A percentile compares a stretch with the other conserved stretches of the same genome.
Evolutionary conservation across 306 rosid genomes (phyloP).

Genomic region (Carpinus viminea): DNA sequence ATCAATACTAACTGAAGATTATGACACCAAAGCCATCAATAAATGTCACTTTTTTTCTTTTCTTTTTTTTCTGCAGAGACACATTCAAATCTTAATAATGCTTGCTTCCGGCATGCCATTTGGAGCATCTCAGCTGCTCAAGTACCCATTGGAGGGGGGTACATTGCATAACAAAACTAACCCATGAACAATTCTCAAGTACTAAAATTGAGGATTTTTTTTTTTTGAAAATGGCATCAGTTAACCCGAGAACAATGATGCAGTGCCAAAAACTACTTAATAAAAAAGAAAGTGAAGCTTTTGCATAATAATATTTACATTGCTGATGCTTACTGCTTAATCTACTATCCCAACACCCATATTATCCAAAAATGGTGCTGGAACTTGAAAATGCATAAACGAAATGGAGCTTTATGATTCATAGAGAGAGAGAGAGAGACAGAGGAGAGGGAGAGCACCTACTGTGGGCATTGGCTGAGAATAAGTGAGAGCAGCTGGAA

Average conservation of each 20-base stretch:
- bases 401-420: neutral
- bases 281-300: neutral
- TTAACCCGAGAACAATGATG: too few relatives aligned
- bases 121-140: neutral
- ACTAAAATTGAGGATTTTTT: neutral
- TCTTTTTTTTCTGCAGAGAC: neutral
- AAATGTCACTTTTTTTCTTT: neutral
- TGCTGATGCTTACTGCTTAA: slow-evolving; percentile 1
- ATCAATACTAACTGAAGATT: slow-evolving; percentile 13
- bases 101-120: neutral
- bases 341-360: neutral
- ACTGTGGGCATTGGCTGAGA: slow-evolving; percentile 43
- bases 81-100: neutral
- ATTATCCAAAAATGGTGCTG: neutral
- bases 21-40: neutral
- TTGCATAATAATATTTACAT: neutral
- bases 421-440: slow-evolving; percentile 9
- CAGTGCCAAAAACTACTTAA: neutral
- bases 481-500: slow-evolving; percentile 19
- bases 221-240: neutral
- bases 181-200: too few relatives aligned
- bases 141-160: neutral
- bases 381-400: neutral
- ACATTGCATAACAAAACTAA: neutral
- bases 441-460: slow-evolving; percentile 40